These are phyloP conservation scores for Cupressus sempervirens DNA, from an alignment of 75 land plant genomes.

Conservation along the genomic window DNA sequence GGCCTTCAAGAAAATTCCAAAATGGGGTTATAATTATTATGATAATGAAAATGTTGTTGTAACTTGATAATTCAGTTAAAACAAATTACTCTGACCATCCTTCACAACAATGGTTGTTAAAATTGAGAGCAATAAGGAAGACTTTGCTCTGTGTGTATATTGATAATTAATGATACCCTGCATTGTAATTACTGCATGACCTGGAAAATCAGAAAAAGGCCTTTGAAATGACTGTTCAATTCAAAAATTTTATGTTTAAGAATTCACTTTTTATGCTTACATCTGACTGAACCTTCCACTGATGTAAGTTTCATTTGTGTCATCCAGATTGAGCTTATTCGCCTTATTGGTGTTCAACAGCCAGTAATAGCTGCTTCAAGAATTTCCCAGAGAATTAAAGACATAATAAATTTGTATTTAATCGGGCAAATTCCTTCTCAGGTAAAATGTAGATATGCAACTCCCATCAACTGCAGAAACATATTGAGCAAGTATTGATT, in stretches of 20 bases:
- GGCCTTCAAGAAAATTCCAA: too few relatives aligned
- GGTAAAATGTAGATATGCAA: conserved; percentile 23
- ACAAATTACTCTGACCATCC: neutral
- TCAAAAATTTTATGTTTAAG: neutral
- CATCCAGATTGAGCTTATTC: conserved; percentile 77
- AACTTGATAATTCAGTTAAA: neutral
- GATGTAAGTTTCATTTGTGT: neutral
- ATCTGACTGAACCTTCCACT: conserved; percentile 3
- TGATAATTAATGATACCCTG: neutral
- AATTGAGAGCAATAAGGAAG: neutral
- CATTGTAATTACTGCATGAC: neutral
- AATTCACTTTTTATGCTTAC: neutral
- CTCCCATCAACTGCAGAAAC: neutral
- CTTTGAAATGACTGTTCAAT: neutral
- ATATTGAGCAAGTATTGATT: neutral
- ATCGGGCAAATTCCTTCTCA: conserved; percentile 31
- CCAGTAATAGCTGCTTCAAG: conserved; percentile 62
- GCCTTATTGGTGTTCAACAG: conserved; percentile 46
- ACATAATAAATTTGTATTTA: conserved; percentile 25
- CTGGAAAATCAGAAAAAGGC: neutral
- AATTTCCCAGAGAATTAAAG: conserved; percentile 53
- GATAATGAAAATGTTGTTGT: neutral
- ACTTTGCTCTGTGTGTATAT: neutral
- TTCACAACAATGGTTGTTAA: neutral
- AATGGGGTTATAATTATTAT: neutral